Percentiles rank a stretch among this genome's conserved stretches.
Evolutionary conservation across 139 green algal species (phyloP).

Genomic region (Tetradesmus lagerheimii): DNA sequence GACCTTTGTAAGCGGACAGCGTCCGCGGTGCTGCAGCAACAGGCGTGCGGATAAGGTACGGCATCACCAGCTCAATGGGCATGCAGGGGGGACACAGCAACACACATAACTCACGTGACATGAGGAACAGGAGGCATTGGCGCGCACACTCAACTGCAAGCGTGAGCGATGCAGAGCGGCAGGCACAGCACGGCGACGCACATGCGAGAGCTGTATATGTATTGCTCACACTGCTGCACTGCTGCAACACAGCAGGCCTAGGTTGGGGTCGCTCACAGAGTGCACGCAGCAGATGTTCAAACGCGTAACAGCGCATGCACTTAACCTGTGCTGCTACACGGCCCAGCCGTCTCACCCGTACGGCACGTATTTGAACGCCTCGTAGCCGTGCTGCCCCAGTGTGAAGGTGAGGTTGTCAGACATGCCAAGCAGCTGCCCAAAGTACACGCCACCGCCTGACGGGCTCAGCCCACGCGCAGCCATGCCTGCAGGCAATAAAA

Average conservation of each 20-base stretch:
- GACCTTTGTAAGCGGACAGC: background rate
- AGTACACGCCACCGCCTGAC: constrained; percentile 73
- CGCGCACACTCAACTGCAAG: too few relatives aligned
- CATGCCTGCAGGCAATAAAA: constrained; percentile 60
- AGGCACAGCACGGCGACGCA: too few relatives aligned
- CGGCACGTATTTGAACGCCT: constrained; percentile 50
- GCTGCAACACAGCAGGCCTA: too few relatives aligned
- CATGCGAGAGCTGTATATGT: too few relatives aligned
- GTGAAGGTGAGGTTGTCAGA: constrained; percentile 74
- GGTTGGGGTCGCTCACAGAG: too few relatives aligned
- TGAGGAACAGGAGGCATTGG: too few relatives aligned
- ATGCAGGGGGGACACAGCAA: background rate
- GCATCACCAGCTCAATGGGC: constrained; percentile 34
- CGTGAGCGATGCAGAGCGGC: too few relatives aligned
- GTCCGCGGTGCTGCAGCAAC: too few relatives aligned
- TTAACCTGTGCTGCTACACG: background rate
- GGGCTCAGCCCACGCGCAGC: constrained; percentile 64
- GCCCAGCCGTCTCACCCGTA: constrained; percentile 14
- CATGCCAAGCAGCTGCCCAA: constrained; percentile 96
- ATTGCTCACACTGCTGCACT: too few relatives aligned
- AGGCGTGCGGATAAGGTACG: constrained; percentile 44
- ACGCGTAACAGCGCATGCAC: background rate
- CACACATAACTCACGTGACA: too few relatives aligned
- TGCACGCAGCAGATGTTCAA: too few relatives aligned
- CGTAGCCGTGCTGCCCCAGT: constrained; percentile 45